phyloP scores from a whole-genome alignment of 768 basidiomycete genomes.

The Mycena metata region DNA sequence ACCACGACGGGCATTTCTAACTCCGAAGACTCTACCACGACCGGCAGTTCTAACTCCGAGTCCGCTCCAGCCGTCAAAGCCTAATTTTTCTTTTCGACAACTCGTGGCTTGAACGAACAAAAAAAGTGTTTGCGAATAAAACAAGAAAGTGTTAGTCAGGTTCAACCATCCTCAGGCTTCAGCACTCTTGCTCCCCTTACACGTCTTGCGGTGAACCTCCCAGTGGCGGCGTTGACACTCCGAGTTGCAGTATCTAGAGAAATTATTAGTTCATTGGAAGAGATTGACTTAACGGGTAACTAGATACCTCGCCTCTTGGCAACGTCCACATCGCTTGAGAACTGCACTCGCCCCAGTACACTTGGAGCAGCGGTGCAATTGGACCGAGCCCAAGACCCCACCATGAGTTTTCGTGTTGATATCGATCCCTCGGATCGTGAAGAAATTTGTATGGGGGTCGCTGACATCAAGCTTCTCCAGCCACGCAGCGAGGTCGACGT shows the following conservation, averaged over 20 bases:
- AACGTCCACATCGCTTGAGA: constrained; percentile 9
- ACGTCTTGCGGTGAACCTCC: constrained; percentile 5
- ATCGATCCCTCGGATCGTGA: neutral
- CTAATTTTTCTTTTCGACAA: no score
- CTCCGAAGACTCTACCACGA: no score
- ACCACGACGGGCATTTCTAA: no score
- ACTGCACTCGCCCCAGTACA: constrained; percentile 4
- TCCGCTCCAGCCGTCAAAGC: no score
- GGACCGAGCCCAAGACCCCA: no score
- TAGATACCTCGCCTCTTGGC: constrained; percentile 1
- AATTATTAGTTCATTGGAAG: no score
- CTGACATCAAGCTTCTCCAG: constrained; percentile 4
- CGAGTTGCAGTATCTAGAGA: neutral
- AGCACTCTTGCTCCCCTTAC: neutral
- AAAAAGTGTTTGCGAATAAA: no score
- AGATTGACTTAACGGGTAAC: no score
- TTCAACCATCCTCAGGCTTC: no score
- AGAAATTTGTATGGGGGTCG: neutral
- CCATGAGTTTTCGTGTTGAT: neutral
- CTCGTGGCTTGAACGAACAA: no score
- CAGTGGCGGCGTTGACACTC: constrained; percentile 1
- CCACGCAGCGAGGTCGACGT: constrained; percentile 15
- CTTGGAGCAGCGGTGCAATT: neutral
- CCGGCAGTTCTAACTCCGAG: no score
- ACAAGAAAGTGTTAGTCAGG: no score